These are phyloP conservation scores for Penicillium psychrosexuale DNA, from an alignment of 2,329 filamentous ascomycete species.

Conservation along the genomic window DNA sequence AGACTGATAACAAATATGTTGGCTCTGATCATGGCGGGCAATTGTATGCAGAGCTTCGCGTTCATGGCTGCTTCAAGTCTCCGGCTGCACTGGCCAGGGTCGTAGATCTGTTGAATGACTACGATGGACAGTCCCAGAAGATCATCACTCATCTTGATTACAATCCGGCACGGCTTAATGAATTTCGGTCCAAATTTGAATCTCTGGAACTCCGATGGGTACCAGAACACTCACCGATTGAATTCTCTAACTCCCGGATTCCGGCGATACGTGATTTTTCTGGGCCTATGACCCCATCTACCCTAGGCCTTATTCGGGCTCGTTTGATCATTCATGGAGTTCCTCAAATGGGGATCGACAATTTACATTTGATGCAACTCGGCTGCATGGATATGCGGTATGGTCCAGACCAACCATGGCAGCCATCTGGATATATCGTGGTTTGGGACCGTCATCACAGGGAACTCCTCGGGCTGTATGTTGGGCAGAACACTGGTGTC, in stretches of 20 bases:
- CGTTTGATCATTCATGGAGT: slow-evolving; percentile 21
- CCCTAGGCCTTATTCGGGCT: slow-evolving; percentile 34
- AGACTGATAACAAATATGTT: slow-evolving; percentile 25
- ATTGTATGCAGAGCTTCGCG: slow-evolving; percentile 27
- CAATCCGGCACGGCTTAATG: neutral
- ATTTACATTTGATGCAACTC: slow-evolving; percentile 38
- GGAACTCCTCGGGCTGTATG: slow-evolving; percentile 31
- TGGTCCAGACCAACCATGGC: slow-evolving; percentile 22
- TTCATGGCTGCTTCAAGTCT: slow-evolving; percentile 33
- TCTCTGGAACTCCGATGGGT: slow-evolving; percentile 32
- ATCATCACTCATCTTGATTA: slow-evolving; percentile 2
- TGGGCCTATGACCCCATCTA: slow-evolving; percentile 20
- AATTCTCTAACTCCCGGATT: slow-evolving; percentile 22
- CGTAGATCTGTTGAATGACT: slow-evolving; percentile 34
- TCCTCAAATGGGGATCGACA: slow-evolving; percentile 17
- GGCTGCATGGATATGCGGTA: slow-evolving; percentile 32
- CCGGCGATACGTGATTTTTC: slow-evolving; percentile 11
- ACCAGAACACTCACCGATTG: slow-evolving; percentile 34
- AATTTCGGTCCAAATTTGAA: neutral
- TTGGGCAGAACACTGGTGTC: slow-evolving; percentile 25
- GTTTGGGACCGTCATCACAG: slow-evolving; percentile 34
- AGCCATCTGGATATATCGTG: slow-evolving; percentile 36
- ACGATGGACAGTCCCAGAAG: slow-evolving; percentile 26
- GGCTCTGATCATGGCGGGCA: slow-evolving; percentile 25
- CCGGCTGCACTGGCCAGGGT: slow-evolving; percentile 25